A percentile compares a stretch with the other conserved stretches of the same genome.
These are phyloP conservation scores for Pseudozyma pruni DNA, from an alignment of 1,284 basidiomycete species.

Conservation along the genomic window DNA sequence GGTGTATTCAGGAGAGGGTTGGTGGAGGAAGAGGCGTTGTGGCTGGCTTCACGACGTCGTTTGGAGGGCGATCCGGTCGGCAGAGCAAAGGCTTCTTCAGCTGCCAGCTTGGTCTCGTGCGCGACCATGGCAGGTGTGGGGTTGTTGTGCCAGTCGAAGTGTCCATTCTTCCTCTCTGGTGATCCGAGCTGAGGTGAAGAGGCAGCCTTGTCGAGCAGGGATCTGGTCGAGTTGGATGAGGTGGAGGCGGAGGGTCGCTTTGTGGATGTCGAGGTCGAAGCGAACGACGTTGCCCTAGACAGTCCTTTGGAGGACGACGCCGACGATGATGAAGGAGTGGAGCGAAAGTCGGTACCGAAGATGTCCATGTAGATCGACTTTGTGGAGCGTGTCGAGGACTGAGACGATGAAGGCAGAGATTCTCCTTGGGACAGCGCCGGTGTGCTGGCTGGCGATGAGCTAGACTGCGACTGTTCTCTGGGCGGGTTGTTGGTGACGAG, in stretches of 20 bases:
- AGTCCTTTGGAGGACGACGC: slow-evolving; percentile 10
- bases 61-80: slow-evolving; percentile 35
- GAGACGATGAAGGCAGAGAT: slow-evolving; percentile 24
- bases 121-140: slow-evolving; percentile 45
- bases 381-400: slow-evolving; percentile 27
- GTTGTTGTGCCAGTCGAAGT: slow-evolving; percentile 53
- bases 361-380: slow-evolving; percentile 45
- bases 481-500: slow-evolving; percentile 19
- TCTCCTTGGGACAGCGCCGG: slow-evolving; percentile 36
- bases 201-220: slow-evolving; percentile 38
- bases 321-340: slow-evolving; percentile 3
- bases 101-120: slow-evolving; percentile 25
- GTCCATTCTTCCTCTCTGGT: slow-evolving; percentile 41
- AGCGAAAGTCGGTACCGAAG: slow-evolving; percentile 40
- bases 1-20: slow-evolving; percentile 22
- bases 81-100: slow-evolving; percentile 21
- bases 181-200: slow-evolving; percentile 54
- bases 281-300: slow-evolving; percentile 20
- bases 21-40: slow-evolving; percentile 8
- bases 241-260: slow-evolving; percentile 5
- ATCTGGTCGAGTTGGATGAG: slow-evolving; percentile 4
- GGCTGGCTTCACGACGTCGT: slow-evolving; percentile 29
- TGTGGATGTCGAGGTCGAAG: slow-evolving; percentile 17
- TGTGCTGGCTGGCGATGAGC: slow-evolving; percentile 13
- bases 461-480: neutral